Conservation (phyloP, 2,329 filamentous ascomycete species). For the Xylaria digitata region DNA sequence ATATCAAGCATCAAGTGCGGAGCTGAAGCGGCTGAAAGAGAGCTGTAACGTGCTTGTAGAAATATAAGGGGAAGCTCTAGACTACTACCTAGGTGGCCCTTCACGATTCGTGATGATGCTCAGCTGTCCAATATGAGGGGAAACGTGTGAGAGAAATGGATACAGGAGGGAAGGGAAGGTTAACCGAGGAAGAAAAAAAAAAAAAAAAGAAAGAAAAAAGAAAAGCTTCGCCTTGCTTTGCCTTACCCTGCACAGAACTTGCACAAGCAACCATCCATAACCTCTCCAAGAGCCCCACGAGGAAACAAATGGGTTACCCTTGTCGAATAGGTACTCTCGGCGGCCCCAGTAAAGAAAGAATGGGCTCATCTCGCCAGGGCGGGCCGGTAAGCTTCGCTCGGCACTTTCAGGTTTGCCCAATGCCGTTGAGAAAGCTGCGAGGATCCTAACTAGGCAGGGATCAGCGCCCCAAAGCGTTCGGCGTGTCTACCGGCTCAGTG, state of each 20-base stretch:
- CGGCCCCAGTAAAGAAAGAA: slow-evolving; percentile 29
- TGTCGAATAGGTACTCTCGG: slow-evolving; percentile 28
- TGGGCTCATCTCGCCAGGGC: slow-evolving; percentile 40
- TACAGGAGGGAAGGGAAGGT: slow-evolving; percentile 1
- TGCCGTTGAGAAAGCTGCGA: slow-evolving; percentile 40
- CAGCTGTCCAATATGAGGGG: slow-evolving; percentile 30
- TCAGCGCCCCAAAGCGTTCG: slow-evolving; percentile 35
- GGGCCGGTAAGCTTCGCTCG: slow-evolving; percentile 39
- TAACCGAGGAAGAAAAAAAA: background rate
- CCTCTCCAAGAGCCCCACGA: slow-evolving; percentile 21
- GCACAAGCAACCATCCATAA: slow-evolving; percentile 7
- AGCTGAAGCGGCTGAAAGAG: slow-evolving; percentile 40
- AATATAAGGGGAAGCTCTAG: slow-evolving; percentile 10
- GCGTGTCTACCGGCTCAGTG: slow-evolving; percentile 40
- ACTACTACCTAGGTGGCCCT: slow-evolving; percentile 1
- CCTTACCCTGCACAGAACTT: slow-evolving; percentile 33
- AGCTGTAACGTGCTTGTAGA: slow-evolving; percentile 26
- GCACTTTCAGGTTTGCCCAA: slow-evolving; percentile 41
- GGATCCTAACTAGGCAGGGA: slow-evolving; percentile 31
- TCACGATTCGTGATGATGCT: slow-evolving; percentile 14
- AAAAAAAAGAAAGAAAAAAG: slow-evolving; percentile 9
- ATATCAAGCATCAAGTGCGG: slow-evolving; percentile 20
- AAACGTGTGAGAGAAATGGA: slow-evolving; percentile 10
- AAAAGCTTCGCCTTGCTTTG: slow-evolving; percentile 33
- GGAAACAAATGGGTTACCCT: slow-evolving; percentile 23